Percentiles rank a stretch among this genome's conserved stretches.
Evolutionary conservation across 202 grass and related monocot species (phyloP).

Genomic region (Panicum hallii): DNA sequence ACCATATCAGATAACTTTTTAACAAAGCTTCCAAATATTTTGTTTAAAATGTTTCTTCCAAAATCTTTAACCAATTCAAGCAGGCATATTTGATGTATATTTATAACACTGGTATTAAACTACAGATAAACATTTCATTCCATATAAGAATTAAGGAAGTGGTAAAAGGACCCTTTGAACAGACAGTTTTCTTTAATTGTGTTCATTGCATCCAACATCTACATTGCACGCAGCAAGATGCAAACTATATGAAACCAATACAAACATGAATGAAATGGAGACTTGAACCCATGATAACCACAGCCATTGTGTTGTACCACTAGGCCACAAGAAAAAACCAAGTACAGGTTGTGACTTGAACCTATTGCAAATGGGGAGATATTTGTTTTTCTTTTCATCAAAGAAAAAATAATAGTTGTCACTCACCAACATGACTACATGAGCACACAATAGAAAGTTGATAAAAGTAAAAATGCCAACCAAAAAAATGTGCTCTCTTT

Average conservation of each 20-base stretch:
- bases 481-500: background rate
- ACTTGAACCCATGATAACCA: background rate
- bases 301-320: background rate
- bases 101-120: background rate
- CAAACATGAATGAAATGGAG: background rate
- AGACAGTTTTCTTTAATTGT: background rate
- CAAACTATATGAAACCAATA: slow-evolving; percentile 15
- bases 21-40: slow-evolving; percentile 31
- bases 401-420: slow-evolving; percentile 7
- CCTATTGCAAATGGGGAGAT: background rate
- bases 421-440: slow-evolving; percentile 32
- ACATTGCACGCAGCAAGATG: background rate
- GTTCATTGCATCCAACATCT: background rate
- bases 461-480: background rate
- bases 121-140: slow-evolving; percentile 19
- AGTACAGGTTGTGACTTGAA: background rate
- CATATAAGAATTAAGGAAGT: slow-evolving; percentile 1
- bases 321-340: background rate
- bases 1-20: slow-evolving; percentile 30
- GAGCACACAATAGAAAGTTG: background rate
- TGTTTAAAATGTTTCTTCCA: background rate
- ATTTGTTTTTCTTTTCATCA: background rate
- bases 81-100: background rate
- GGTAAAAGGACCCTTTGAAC: background rate
- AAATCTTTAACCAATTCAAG: slow-evolving; percentile 12